Percentiles rank a stretch among this genome's conserved stretches.
These are phyloP conservation scores for Rubia peregrina DNA, from an alignment of 305 asterid species.

Conservation along the genomic window DNA sequence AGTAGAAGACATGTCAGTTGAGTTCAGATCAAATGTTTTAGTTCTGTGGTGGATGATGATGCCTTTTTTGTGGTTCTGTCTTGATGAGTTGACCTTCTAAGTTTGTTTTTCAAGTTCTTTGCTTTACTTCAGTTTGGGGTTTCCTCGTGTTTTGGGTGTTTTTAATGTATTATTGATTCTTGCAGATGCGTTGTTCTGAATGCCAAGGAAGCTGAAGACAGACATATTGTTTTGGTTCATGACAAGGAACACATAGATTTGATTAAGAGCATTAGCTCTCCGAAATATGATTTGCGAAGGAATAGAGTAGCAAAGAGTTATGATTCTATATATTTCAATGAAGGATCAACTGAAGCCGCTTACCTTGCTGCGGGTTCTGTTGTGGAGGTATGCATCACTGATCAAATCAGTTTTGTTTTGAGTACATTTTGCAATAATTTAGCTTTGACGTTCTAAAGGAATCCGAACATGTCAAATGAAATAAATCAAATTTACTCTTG, in stretches of 20 bases:
- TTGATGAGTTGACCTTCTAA: neutral
- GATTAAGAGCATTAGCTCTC: slow-evolving; percentile 59
- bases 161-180: slow-evolving; percentile 13
- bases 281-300: slow-evolving; percentile 32
- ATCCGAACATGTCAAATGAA: neutral
- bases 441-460: slow-evolving; percentile 2
- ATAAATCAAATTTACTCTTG: neutral
- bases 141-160: neutral
- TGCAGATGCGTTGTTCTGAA: slow-evolving; percentile 59
- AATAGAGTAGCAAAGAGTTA: slow-evolving; percentile 39
- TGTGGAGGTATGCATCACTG: slow-evolving; percentile 47
- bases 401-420: neutral
- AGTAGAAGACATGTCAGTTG: neutral
- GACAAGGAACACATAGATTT: slow-evolving; percentile 51
- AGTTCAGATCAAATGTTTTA: neutral
- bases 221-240: slow-evolving; percentile 66
- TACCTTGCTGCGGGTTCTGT: slow-evolving; percentile 92
- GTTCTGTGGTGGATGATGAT: neutral
- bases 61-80: neutral
- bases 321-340: slow-evolving; percentile 77
- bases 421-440: neutral
- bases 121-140: neutral
- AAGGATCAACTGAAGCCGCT: slow-evolving; percentile 89
- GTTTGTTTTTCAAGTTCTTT: neutral
- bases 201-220: slow-evolving; percentile 63